Percentiles rank a stretch among this genome's conserved stretches.
Conservation (phyloP, 1,139 yeast species). For the Pichia norvegensis region DNA sequence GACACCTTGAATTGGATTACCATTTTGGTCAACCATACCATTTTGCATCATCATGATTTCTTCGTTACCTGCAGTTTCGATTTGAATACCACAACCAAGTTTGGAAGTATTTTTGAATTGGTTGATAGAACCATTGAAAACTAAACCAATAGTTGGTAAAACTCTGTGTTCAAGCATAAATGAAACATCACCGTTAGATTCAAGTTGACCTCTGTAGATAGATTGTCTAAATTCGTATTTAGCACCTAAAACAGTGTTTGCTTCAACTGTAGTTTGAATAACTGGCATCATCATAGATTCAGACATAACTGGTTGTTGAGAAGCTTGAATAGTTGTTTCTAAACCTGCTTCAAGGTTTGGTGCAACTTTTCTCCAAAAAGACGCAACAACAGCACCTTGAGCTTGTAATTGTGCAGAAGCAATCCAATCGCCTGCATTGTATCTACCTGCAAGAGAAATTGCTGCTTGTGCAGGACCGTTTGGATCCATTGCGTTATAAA, state of each 20-base stretch:
- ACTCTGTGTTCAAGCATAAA: slow-evolving; percentile 91
- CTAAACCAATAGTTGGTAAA: slow-evolving; percentile 80
- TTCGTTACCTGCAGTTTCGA: slow-evolving; percentile 91
- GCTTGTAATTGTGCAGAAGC: slow-evolving; percentile 93
- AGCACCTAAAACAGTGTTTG: slow-evolving; percentile 90
- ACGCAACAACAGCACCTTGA: slow-evolving; percentile 80
- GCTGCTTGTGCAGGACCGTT: slow-evolving; percentile 89
- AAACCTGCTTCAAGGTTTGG: slow-evolving; percentile 95
- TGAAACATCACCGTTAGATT: slow-evolving; percentile 83
- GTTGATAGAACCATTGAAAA: slow-evolving; percentile 92
- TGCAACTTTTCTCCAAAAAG: slow-evolving; percentile 90
- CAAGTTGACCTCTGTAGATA: slow-evolving; percentile 91
- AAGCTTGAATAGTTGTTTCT: slow-evolving; percentile 80
- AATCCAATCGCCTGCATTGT: slow-evolving; percentile 82
- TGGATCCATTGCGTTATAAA: slow-evolving; percentile 73
- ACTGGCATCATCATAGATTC: slow-evolving; percentile 64
- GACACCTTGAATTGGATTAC: slow-evolving; percentile 76
- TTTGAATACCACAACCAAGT: slow-evolving; percentile 90
- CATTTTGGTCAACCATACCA: slow-evolving; percentile 70
- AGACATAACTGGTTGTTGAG: slow-evolving; percentile 71
- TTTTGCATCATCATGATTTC: slow-evolving; percentile 71
- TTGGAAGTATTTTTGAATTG: slow-evolving; percentile 78
- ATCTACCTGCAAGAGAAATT: slow-evolving; percentile 85
- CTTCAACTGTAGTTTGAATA: slow-evolving; percentile 77
- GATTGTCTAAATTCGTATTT: slow-evolving; percentile 97